Conservation (phyloP, 2,329 filamentous ascomycete genomes). For the Microsporum ferrugineum region DNA sequence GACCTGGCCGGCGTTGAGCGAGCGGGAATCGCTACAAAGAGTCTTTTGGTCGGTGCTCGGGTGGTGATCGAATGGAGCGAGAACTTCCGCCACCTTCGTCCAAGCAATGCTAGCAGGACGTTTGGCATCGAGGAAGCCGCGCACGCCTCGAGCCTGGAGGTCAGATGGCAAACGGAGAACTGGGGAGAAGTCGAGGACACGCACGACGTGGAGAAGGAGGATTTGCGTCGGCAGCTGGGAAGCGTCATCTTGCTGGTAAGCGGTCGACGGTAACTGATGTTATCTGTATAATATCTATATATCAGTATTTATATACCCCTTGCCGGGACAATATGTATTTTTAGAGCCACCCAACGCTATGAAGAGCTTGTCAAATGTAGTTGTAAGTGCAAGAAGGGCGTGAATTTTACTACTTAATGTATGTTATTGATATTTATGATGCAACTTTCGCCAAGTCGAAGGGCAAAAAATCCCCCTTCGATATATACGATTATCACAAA, state of each 20-base stretch:
- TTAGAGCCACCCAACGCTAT: too few species aligned
- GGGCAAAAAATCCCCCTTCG: too few species aligned
- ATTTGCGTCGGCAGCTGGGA: conserved; percentile 75
- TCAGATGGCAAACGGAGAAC: conserved; percentile 74
- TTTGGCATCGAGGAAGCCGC: conserved; percentile 81
- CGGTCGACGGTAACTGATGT: conserved; percentile 33
- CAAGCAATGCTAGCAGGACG: conserved; percentile 24
- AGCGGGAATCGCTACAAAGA: conserved; percentile 74
- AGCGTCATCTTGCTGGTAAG: conserved; percentile 73
- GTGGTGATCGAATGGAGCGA: conserved; percentile 81
- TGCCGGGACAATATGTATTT: too few species aligned
- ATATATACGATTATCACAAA: too few species aligned
- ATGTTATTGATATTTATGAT: too few species aligned
- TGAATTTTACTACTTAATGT: too few species aligned
- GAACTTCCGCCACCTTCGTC: conserved; percentile 47
- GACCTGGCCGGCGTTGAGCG: conserved; percentile 82
- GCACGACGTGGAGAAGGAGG: conserved; percentile 90
- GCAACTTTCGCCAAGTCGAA: too few species aligned
- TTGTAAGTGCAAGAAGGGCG: too few species aligned
- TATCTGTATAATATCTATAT: not conserved
- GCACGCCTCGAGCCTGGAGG: conserved; percentile 66
- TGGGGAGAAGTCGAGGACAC: conserved; percentile 99
- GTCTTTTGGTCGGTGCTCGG: conserved; percentile 63
- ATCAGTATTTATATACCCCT: not conserved
- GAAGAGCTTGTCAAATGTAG: too few species aligned